Base-by-base conservation (phyloP, 139 green algal species). In the Volvox africanus region DNA sequence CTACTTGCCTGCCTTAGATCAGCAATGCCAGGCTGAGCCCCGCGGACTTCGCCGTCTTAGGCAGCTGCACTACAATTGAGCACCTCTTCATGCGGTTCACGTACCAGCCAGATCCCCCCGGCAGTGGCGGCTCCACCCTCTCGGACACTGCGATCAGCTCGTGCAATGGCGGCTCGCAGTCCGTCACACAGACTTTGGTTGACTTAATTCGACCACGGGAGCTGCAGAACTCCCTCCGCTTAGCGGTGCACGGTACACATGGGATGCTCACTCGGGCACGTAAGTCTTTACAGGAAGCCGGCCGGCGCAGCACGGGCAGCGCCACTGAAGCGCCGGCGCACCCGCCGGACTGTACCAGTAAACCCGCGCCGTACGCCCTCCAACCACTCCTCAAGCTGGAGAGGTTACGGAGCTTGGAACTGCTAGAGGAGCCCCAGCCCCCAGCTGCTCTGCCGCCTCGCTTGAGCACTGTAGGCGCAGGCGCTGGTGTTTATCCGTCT, bases 51-150 rank as follows among this genome's bases (percentile, higher is more conserved):
- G n/a, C 37, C 2, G 35, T 37, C 30, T 44, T 89, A n/a, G 67
- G n/a, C 26, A 24, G 17, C 67, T 89, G 84, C 84, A 80, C 35
- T 69, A 37, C 35, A 35, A 37, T 89, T 28, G 67, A 89, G 84
- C 84, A 89, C 84, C 84, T 89, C 33, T 81, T 69, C 36, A 26
- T 89, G 84, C 12, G 65, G 36, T 89, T 89, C 68, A 44, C 37
- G 26, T 89, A 89, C 68, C 65, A 61, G 32, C 33, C 82, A 2
- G 33, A 65, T 36, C 14, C 61, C 61, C 19, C 82, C n/a, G 32
- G 17, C 14, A n/a, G 9, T 5, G 65, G 33, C 82, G 32, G 33
- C 24, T 65, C 75, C 75, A 26, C 3, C 1, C 13, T 35, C 11
- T 28, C 19, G 32, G 75, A 24, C 75, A 18, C 24, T 30, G 71